Conservation (phyloP, 2,329 filamentous ascomycete species). For the Leptographium lundbergii region DNA sequence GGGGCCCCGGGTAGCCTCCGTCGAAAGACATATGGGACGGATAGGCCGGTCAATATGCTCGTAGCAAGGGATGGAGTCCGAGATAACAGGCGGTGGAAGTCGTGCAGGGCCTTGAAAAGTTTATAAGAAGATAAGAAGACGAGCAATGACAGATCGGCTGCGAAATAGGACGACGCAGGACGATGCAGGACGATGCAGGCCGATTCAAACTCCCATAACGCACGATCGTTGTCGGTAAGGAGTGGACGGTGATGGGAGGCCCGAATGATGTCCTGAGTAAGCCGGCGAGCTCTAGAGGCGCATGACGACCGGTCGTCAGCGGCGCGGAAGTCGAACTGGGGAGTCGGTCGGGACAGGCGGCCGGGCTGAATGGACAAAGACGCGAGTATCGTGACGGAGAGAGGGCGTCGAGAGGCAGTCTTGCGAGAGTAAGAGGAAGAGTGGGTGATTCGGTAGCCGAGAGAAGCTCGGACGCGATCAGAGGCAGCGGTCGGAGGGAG, state of each 20-base stretch:
- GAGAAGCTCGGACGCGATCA: neutral
- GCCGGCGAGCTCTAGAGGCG: slow-evolving; percentile 2
- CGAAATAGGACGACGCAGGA: neutral
- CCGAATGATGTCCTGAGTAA: neutral
- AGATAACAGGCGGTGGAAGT: neutral
- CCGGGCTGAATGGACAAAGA: too few species aligned
- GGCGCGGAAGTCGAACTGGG: neutral
- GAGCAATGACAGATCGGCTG: neutral
- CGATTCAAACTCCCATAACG: neutral
- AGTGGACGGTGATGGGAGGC: neutral
- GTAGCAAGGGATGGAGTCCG: neutral
- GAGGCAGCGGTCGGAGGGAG: neutral
- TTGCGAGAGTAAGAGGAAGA: neutral
- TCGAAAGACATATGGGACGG: slow-evolving; percentile 35
- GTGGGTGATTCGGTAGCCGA: neutral
- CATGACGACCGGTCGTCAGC: slow-evolving; percentile 12
- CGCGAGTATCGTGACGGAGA: neutral
- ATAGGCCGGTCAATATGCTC: neutral
- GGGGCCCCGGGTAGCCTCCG: slow-evolving; percentile 29
- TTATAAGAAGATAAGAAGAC: neutral
- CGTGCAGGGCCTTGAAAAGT: neutral
- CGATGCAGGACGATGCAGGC: neutral
- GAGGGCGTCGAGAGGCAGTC: neutral
- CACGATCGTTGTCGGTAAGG: neutral
- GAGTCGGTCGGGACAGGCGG: neutral